phyloP scores from a whole-genome alignment of 495 filamentous ascomycete species.

The Parathielavia hyrcaniae region DNA sequence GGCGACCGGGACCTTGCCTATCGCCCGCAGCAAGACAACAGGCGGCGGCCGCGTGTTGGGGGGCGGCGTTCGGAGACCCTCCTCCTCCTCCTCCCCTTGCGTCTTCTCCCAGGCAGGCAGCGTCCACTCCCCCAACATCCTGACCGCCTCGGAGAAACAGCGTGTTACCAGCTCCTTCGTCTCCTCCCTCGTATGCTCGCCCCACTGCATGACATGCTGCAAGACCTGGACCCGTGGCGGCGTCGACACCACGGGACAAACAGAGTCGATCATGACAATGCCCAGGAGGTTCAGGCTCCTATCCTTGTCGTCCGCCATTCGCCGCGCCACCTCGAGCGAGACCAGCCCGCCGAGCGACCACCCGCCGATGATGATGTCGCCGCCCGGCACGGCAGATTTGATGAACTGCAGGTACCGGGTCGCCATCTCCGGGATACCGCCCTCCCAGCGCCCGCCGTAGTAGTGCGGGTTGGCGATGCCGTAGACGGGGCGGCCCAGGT shows the following conservation, averaged over 20 bases:
- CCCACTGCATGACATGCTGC: slow-evolving; percentile 27
- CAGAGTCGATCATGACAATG: slow-evolving; percentile 43
- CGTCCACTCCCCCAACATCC: slow-evolving; percentile 35
- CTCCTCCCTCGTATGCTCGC: slow-evolving; percentile 30
- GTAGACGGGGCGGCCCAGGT: slow-evolving; percentile 31
- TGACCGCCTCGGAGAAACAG: slow-evolving; percentile 34
- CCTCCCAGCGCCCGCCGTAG: slow-evolving; percentile 24
- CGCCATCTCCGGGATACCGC: slow-evolving; percentile 37
- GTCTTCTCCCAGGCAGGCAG: slow-evolving; percentile 30
- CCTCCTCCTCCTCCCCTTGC: slow-evolving; percentile 5
- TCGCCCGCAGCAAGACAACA: slow-evolving; percentile 36
- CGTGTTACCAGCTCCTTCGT: slow-evolving; percentile 32
- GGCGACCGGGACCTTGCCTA: slow-evolving; percentile 27
- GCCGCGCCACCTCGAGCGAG: slow-evolving; percentile 36
- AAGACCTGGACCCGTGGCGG: slow-evolving; percentile 14
- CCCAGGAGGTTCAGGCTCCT: slow-evolving; percentile 29
- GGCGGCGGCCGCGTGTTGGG: slow-evolving; percentile 22
- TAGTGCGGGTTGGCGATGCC: slow-evolving; percentile 38
- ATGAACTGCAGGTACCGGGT: slow-evolving; percentile 30
- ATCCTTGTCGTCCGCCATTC: slow-evolving; percentile 25
- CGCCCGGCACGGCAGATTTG: slow-evolving; percentile 29
- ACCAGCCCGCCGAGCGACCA: slow-evolving; percentile 45
- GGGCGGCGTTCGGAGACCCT: neutral
- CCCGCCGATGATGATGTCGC: slow-evolving; percentile 34
- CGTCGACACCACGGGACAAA: slow-evolving; percentile 26